Evolutionary conservation across 164 flowering plant genomes (phyloP).

Genomic region (Stephania japonica): DNA sequence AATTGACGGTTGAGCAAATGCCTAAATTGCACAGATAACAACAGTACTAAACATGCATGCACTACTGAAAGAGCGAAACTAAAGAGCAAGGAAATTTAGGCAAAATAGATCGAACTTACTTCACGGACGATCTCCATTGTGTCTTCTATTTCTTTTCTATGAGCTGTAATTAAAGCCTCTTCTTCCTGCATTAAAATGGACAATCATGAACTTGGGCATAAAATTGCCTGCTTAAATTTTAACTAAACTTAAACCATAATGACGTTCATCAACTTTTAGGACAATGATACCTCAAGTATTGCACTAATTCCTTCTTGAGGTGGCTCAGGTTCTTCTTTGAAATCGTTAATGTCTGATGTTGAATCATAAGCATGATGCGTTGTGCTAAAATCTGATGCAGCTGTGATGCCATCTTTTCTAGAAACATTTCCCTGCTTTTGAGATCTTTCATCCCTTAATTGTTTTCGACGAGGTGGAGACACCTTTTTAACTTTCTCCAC

Average conservation of each 20-base stretch:
- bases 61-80: too few species aligned
- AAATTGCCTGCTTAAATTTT: not conserved
- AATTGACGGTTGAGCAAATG: too few species aligned
- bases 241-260: not conserved
- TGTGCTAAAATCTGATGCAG: conserved; percentile 37
- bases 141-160: conserved; percentile 95
- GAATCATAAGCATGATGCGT: conserved; percentile 37
- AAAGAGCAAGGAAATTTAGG: not conserved
- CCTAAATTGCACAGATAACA: not conserved
- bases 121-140: conserved; percentile 99
- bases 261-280: not conserved
- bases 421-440: conserved; percentile 51
- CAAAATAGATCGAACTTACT: conserved; percentile 40
- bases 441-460: conserved; percentile 53
- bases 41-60: not conserved
- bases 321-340: conserved; percentile 41
- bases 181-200: conserved; percentile 61
- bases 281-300: conserved; percentile 61
- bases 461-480: conserved; percentile 85
- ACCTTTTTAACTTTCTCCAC: conserved; percentile 74
- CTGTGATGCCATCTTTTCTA: conserved; percentile 45
- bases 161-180: conserved; percentile 90
- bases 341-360: conserved; percentile 26
- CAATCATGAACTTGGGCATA: not conserved
- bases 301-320: conserved; percentile 59